These are phyloP conservation scores for Cicer judaicum DNA, from an alignment of 306 rosid species.

Conservation along the genomic window DNA sequence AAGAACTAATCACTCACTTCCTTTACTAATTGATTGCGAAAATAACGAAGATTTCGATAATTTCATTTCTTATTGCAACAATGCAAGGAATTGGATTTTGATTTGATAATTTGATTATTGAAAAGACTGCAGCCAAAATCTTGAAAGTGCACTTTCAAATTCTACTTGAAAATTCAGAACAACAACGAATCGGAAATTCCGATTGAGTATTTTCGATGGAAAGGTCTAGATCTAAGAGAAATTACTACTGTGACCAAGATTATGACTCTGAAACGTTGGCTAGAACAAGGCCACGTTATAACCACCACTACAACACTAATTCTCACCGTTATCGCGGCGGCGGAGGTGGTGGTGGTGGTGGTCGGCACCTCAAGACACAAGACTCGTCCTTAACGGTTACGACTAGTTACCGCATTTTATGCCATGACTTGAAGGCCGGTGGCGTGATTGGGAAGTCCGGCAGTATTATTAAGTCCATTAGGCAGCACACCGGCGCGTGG, in stretches of 20 bases:
- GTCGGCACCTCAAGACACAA: constrained; percentile 58
- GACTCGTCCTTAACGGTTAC: constrained; percentile 64
- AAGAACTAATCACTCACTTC: constrained; percentile 1
- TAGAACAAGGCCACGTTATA: constrained; percentile 85
- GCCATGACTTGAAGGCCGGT: constrained; percentile 90
- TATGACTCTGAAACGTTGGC: constrained; percentile 80
- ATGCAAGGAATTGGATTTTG: constrained; percentile 25
- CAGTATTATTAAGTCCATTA: constrained; percentile 84
- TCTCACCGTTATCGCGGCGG: constrained; percentile 66
- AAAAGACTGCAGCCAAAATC: not conserved
- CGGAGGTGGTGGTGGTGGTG: constrained; percentile 47
- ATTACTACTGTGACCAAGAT: constrained; percentile 92
- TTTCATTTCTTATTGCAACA: constrained; percentile 36
- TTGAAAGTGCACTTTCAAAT: not conserved
- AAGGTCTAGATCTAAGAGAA: constrained; percentile 98
- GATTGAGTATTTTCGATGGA: constrained; percentile 58
- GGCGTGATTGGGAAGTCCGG: constrained; percentile 99
- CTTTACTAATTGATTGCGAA: not conserved
- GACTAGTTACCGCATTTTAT: constrained; percentile 82
- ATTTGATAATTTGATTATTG: not conserved
- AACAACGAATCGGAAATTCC: not conserved
- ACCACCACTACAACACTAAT: constrained; percentile 62
- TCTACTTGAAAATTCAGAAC: not conserved
- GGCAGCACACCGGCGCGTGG: constrained; percentile 99
- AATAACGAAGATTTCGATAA: constrained; percentile 33